These are phyloP conservation scores for Xylaria bambusicola DNA, from an alignment of 495 filamentous ascomycete genomes.

Conservation along the genomic window DNA sequence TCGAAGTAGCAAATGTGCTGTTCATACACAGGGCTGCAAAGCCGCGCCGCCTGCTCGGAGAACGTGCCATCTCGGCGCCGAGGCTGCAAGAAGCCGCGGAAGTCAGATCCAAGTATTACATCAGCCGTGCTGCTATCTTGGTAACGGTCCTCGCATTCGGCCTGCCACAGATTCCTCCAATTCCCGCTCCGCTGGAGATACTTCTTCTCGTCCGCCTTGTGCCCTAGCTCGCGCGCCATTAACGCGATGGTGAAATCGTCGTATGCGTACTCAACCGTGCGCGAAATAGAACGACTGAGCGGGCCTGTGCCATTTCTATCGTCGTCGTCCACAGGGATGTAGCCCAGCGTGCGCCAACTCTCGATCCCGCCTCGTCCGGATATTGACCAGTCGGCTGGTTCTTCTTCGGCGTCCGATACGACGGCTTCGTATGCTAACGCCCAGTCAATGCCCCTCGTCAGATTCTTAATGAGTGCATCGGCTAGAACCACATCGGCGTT, in stretches of 20 bases:
- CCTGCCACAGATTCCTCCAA: conserved; percentile 58
- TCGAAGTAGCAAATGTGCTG: conserved; percentile 53
- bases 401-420: conserved; percentile 69
- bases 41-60: conserved; percentile 66
- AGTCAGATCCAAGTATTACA: conserved; percentile 40
- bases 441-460: conserved; percentile 64
- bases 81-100: conserved; percentile 70
- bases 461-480: conserved; percentile 68
- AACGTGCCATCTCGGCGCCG: conserved; percentile 63
- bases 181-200: conserved; percentile 59
- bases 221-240: conserved; percentile 56
- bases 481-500: conserved; percentile 72
- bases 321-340: conserved; percentile 63
- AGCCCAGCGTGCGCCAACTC: conserved; percentile 62
- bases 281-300: conserved; percentile 61
- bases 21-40: conserved; percentile 56
- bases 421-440: conserved; percentile 67
- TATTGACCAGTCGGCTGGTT: conserved; percentile 63
- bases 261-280: conserved; percentile 75
- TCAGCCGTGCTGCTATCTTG: conserved; percentile 26
- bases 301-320: conserved; percentile 62
- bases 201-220: conserved; percentile 51
- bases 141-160: conserved; percentile 40
- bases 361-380: conserved; percentile 65
- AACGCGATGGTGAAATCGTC: conserved; percentile 65